A percentile compares a stretch with the other conserved stretches of the same genome.
Evolutionary conservation across 169 alveolate genomes (phyloP).

Genomic region (Eimeria acervulina): DNA sequence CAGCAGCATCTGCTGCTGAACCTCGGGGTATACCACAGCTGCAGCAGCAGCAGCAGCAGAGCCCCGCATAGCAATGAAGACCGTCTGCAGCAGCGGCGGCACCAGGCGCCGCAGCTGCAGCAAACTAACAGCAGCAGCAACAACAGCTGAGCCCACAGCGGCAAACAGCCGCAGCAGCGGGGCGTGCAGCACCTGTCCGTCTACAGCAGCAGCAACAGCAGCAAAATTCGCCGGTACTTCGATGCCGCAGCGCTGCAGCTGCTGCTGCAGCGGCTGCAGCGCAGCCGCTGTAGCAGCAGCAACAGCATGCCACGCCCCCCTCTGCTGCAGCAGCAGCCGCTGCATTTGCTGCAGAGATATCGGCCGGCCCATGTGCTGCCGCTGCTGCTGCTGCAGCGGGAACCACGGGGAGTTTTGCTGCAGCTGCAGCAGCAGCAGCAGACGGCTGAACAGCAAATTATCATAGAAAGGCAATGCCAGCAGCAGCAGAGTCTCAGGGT

Average conservation of each 20-base stretch:
- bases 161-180: constrained; percentile 71
- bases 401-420: constrained; percentile 42
- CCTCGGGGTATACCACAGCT: constrained; percentile 16
- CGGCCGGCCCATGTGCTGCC: constrained; percentile 32
- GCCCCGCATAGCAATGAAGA: constrained; percentile 54
- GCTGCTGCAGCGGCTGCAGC: neutral
- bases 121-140: neutral
- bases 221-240: constrained; percentile 5
- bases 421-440: constrained; percentile 72
- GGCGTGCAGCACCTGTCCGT: constrained; percentile 29
- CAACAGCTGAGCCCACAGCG: constrained; percentile 11
- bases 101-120: constrained; percentile 52
- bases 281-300: constrained; percentile 57
- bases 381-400: constrained; percentile 73
- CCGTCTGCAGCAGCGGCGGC: constrained; percentile 68
- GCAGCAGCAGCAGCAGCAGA: too few species aligned
- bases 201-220: constrained; percentile 52
- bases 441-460: constrained; percentile 15
- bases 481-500: constrained; percentile 41
- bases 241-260: constrained; percentile 63
- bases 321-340: constrained; percentile 52
- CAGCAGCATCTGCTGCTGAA: constrained; percentile 71
- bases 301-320: constrained; percentile 27
- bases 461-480: constrained; percentile 13
- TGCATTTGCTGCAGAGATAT: constrained; percentile 32